Evolutionary conservation across 768 basidiomycete species (phyloP), one percentile per base, ranked within the genome.

Genomic region (Fibroporia radiculosa): DNA sequence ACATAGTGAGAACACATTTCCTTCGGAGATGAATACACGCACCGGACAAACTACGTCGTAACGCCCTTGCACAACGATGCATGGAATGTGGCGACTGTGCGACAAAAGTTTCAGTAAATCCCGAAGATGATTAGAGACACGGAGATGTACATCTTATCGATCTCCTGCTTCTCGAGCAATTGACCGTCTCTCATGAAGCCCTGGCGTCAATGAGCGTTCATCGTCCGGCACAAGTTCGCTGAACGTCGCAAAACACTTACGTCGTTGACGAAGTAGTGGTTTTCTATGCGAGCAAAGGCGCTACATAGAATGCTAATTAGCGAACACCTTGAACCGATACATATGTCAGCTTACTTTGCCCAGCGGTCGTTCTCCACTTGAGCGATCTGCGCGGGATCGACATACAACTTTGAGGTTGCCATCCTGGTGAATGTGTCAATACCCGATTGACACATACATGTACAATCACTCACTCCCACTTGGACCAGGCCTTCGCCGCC

Each of bases 31-130:
- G 40, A 18, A 27, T 8, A 22, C 3, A 27, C 51, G 28, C 64
- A 90, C 83, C 8, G 91, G 87, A 58, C 92, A 96, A 37, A 96
- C 76, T 12, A 87, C 78, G 54, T 93, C 92, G 56, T 93, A 93
- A 63, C 92, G 72, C 29, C 90, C 89, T 68, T 93, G 90, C 3
- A 92, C 74, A 31, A 88, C 74, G 40, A 84, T 69, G 7, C 78
- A 79, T 16, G 92, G 92, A 53, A 96, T 91, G 65, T 92, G 81
- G 12, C 92, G 88, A 52, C 90, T 93, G 18, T 10, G 22, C 27
- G 25, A 11, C 19, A 23, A 44, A 6, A 27, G 14, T 36, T 20
- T 3, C 35, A 40, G 34, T 18, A 26, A 19, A 22, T 11, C 14
- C 14, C 18, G 20, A n/a, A 14, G 42, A 33, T 43, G 23, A 32